Conservation (phyloP, 768 basidiomycete species). For the Hygrophoropsis aurantiaca region DNA sequence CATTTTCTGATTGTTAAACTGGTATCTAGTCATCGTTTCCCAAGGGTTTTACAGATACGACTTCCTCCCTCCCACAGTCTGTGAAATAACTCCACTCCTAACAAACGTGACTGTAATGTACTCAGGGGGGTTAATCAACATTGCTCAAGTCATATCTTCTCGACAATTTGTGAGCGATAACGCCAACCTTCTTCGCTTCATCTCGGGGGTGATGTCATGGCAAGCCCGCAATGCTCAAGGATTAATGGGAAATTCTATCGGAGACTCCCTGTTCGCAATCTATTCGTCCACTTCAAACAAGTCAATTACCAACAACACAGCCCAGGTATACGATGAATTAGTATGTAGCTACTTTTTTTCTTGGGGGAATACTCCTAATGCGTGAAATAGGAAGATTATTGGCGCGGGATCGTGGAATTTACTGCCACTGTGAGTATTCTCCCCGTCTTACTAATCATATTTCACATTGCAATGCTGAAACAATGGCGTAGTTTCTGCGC, state of each 20-base stretch:
- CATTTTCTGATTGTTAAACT: too few relatives aligned
- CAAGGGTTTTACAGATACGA: slow-evolving; percentile 9
- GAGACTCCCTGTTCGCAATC: slow-evolving; percentile 16
- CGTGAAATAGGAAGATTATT: slow-evolving; percentile 10
- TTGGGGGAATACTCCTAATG: too few relatives aligned
- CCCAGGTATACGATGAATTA: slow-evolving; percentile 2
- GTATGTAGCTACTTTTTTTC: neutral
- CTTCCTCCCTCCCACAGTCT: slow-evolving; percentile 10
- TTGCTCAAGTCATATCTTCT: neutral
- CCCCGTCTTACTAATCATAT: too few relatives aligned
- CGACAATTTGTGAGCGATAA: neutral
- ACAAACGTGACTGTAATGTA: slow-evolving; percentile 14
- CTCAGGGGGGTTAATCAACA: neutral
- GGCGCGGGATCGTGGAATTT: slow-evolving; percentile 16
- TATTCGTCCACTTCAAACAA: neutral
- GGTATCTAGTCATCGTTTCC: neutral
- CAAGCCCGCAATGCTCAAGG: slow-evolving; percentile 12
- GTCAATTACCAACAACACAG: neutral
- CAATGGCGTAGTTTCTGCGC: slow-evolving; percentile 3
- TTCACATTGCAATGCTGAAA: too few relatives aligned
- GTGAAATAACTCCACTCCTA: slow-evolving; percentile 9
- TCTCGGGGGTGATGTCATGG: slow-evolving; percentile 7
- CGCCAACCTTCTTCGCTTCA: slow-evolving; percentile 9
- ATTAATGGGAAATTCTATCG: slow-evolving; percentile 12
- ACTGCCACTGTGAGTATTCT: slow-evolving; percentile 10